Evolutionary conservation across 2,329 filamentous ascomycete species (phyloP), one percentile per base, ranked within the genome.

Genomic region (Paecilomyces fulvus): DNA sequence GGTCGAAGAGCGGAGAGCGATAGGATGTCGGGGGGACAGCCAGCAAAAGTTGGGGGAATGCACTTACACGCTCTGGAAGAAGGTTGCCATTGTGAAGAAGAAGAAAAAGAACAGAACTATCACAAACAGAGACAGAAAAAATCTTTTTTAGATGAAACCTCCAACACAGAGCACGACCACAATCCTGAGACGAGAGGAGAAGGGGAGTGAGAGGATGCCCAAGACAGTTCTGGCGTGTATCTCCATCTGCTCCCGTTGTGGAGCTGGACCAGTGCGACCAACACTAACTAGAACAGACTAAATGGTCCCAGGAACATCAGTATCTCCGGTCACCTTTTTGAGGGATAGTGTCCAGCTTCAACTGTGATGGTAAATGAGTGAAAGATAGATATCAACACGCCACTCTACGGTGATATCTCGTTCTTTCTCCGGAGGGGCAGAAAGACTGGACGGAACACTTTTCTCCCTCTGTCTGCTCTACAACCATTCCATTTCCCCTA

Each of bases 61-160:
- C 21, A 75, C 74, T 69, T 76, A 79, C 77, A 78, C 76, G 62
- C 75, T 77, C 65, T 77, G 76, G 54, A 79, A 77, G 64, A 78
- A 78, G 52, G 72, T 76, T 53, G 75, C 72, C 77, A 79, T 79
- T 54, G 56, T 72, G 57, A 55, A 54, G 49, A 37, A 55, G 55
- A 55, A 55, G 53, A 55, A 53, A 53, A 61, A 55, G 52, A 55
- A 54, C 54, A 51, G 33, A 55, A 54, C 57, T 46, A 52, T 33
- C 43, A 12, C 25, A n/a, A 37, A 33, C 20, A 11, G 20, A 43
- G 1, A 17, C 37, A 6, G 37, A 43, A 6, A 43, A 6, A 17
- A 43, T 17, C 17, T 5, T 17, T 17, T 17, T 43, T 43, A 17
- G 37, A 43, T 43, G 37, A 43, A 43, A 43, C 37, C 37, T 43